Base-by-base conservation (phyloP, 768 basidiomycete genomes). In the Suillus variegatus region DNA sequence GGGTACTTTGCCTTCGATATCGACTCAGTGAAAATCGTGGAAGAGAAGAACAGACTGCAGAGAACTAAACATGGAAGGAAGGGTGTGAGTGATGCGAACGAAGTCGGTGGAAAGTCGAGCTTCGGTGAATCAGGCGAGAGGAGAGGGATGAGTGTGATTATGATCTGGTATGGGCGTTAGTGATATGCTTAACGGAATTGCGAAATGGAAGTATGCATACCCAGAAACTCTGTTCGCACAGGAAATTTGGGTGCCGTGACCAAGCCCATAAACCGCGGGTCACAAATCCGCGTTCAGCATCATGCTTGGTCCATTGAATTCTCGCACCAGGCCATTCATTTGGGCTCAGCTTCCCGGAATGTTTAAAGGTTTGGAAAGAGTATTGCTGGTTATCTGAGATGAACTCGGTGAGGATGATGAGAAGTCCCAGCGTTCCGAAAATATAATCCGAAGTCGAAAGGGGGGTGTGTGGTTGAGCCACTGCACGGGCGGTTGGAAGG, bases 381-480 rank as follows among this genome's bases (percentile, higher is more conserved):
- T 86, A 95, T 71, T 98, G 97, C 74, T 95, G 93, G 69, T 96
- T 95, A 76, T 99, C 97, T 5, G 96, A 85, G 1, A 85, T 87
- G 78, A 93, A 94, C 73, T 99, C 96, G 43, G 88, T 67, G 2
- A 79, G 82, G 54, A 97, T 75, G 18, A 86, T 78, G 18, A 83
- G 63, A 10, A 97, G 76, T 3, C 89, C 88, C 5, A 89, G 73
- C 0, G 75, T 69, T 8, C 86, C 82, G 38, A 97, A 85, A 28
- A 82, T 55, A 68, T 85, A 84, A 71, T 98, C 96, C 8, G 88
- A 85, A 1, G 74, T 68, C 22, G 79, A 74, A 58, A 93, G 84
- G 10, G 79, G 64, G 7, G 80, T 79, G 64, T 88, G 84, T 20
- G 88, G 82, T 69, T 88, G 82, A 38, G 82, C 70, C 41, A 84